A percentile compares a stretch with the other conserved stretches of the same genome.
phyloP scores from a whole-genome alignment of 495 filamentous ascomycete species.

The Podospora pseudoanserina region DNA sequence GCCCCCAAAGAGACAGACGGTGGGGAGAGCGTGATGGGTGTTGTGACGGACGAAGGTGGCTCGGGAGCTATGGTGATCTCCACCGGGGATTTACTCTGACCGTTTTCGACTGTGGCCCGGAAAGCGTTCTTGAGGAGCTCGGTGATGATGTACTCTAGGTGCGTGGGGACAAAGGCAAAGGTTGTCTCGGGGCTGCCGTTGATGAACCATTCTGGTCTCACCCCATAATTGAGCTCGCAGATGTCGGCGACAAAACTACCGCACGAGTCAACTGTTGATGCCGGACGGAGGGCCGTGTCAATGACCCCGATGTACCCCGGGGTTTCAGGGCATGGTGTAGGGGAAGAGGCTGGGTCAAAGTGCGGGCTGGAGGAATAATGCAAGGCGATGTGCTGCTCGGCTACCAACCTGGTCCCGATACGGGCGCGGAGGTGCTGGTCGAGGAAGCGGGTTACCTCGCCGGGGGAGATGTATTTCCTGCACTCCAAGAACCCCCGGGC shows the following conservation, averaged over 20 bases:
- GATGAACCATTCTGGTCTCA: constrained; percentile 75
- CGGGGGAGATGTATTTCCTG: constrained; percentile 73
- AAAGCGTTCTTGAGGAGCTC: constrained; percentile 97
- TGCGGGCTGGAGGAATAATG: constrained; percentile 79
- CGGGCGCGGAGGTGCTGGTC: constrained; percentile 91
- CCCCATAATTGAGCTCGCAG: constrained; percentile 92
- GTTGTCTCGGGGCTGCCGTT: constrained; percentile 75
- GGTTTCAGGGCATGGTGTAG: constrained; percentile 47
- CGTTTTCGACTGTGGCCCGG: constrained; percentile 80
- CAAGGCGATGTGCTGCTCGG: constrained; percentile 93
- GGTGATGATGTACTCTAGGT: constrained; percentile 94
- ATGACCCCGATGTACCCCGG: constrained; percentile 92
- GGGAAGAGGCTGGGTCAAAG: constrained; percentile 44
- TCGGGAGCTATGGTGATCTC: constrained; percentile 90
- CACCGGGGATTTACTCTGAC: constrained; percentile 72
- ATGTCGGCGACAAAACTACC: constrained; percentile 90
- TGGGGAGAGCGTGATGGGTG: constrained; percentile 75
- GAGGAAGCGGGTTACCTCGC: constrained; percentile 82
- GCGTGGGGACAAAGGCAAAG: constrained; percentile 90
- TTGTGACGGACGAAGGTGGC: constrained; percentile 46
- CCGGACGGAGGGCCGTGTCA: constrained; percentile 83
- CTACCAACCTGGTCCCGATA: constrained; percentile 90
- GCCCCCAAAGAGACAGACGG: constrained; percentile 55
- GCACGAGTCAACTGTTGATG: constrained; percentile 72
- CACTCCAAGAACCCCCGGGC: constrained; percentile 91